These are phyloP conservation scores for Globisporangium cederbergense DNA, from an alignment of 352 stramenopile species.

Conservation along the genomic window DNA sequence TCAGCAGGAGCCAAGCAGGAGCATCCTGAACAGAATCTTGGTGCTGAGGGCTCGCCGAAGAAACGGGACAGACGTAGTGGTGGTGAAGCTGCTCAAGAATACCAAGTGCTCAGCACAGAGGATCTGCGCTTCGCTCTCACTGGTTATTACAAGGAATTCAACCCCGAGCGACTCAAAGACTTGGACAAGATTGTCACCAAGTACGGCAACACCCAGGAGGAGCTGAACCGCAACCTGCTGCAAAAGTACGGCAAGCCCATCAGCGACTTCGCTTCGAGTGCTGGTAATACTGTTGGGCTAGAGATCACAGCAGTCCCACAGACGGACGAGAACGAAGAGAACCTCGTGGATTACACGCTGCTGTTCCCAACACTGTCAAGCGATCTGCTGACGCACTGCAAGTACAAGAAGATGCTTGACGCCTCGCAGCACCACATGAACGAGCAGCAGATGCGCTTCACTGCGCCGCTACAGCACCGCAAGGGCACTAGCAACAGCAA, in stretches of 20 bases:
- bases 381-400: constrained; percentile 34
- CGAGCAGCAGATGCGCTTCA: constrained; percentile 80
- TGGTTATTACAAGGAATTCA: constrained; percentile 58
- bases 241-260: constrained; percentile 69
- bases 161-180: constrained; percentile 48
- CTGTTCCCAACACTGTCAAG: constrained; percentile 48
- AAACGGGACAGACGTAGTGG: not conserved
- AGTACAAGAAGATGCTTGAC: constrained; percentile 78
- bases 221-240: constrained; percentile 55
- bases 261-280: constrained; percentile 28
- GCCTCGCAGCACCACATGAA: constrained; percentile 78
- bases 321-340: constrained; percentile 30
- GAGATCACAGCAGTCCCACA: constrained; percentile 3
- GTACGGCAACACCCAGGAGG: constrained; percentile 58
- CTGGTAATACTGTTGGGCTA: not conserved
- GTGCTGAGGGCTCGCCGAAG: not conserved
- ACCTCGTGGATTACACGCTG: constrained; percentile 60
- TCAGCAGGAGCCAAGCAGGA: not conserved
- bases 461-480: constrained; percentile 71
- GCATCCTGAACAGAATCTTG: constrained; percentile 19
- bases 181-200: constrained; percentile 77
- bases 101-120: constrained; percentile 23
- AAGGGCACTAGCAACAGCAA: constrained; percentile 18
- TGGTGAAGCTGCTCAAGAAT: not conserved
- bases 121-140: constrained; percentile 41